Evolutionary conservation across 805 yeast species (phyloP).

Genomic region (Wickerhamomyces kurtzmanii): DNA sequence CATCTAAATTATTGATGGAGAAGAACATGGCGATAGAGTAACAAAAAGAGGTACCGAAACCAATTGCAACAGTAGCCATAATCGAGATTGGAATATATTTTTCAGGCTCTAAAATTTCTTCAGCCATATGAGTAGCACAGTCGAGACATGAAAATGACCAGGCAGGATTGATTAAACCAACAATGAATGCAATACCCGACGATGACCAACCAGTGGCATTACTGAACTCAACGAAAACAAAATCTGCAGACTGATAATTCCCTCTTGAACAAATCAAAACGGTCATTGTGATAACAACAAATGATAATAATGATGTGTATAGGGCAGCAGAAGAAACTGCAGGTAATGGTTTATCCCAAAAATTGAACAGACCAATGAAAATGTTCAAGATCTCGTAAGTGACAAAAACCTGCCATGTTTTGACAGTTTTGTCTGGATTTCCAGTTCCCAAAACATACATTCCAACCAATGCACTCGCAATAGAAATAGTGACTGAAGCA

Average conservation of each 20-base stretch:
- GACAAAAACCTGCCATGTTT: conserved; percentile 48
- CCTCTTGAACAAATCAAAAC: conserved; percentile 44
- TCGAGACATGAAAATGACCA: conserved; percentile 66
- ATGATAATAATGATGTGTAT: conserved; percentile 42
- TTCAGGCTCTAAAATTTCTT: conserved; percentile 46
- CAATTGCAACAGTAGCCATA: conserved; percentile 54
- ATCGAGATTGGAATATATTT: conserved; percentile 52
- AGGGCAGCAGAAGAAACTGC: conserved; percentile 36
- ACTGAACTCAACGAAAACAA: conserved; percentile 43
- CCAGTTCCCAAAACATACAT: conserved; percentile 28
- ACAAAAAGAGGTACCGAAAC: conserved; percentile 47
- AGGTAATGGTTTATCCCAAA: conserved; percentile 45
- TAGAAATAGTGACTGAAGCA: conserved; percentile 47
- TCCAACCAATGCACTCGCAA: conserved; percentile 43
- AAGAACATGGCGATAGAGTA: conserved; percentile 50
- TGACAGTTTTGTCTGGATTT: conserved; percentile 22
- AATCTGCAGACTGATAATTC: conserved; percentile 36
- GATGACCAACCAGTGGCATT: conserved; percentile 55
- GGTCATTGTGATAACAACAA: conserved; percentile 40
- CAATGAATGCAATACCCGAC: conserved; percentile 50
- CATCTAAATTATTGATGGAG: conserved; percentile 42
- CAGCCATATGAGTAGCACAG: conserved; percentile 65
- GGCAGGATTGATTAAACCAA: conserved; percentile 63
- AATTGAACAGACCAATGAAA: conserved; percentile 33
- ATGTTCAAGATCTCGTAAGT: conserved; percentile 35